Conservation (phyloP, 164 flowering plant genomes). For the Aristolochia contorta region DNA sequence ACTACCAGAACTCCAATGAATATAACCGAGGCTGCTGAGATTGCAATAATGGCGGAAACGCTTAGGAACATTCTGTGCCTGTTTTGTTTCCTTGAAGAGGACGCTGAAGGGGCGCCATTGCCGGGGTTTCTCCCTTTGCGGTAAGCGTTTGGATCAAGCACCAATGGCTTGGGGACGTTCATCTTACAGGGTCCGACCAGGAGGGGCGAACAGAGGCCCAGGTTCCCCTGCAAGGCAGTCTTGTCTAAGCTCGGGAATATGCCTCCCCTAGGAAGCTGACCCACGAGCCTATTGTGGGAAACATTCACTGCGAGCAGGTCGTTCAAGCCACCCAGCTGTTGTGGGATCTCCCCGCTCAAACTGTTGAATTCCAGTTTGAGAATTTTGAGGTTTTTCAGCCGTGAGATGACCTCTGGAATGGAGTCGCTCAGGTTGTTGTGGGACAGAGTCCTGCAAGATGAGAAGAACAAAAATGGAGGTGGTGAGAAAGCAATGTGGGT, state of each 20-base stretch:
- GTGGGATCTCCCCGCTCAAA: slow-evolving; percentile 80
- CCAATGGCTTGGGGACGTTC: slow-evolving; percentile 81
- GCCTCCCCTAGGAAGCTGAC: slow-evolving; percentile 64
- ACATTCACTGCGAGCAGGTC: slow-evolving; percentile 75
- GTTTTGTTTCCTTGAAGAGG: slow-evolving; percentile 8
- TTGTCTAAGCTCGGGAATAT: slow-evolving; percentile 62
- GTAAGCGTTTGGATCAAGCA: slow-evolving; percentile 61
- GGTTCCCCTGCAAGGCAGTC: slow-evolving; percentile 67
- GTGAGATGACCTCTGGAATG: slow-evolving; percentile 56
- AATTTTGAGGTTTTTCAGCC: slow-evolving; percentile 60
- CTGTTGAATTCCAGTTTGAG: slow-evolving; percentile 60
- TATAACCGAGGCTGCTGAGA: slow-evolving; percentile 63
- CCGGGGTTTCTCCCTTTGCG: slow-evolving; percentile 23
- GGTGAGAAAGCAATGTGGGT: background rate
- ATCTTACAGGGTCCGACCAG: slow-evolving; percentile 74
- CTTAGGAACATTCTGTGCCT: slow-evolving; percentile 56
- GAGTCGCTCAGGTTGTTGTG: slow-evolving; percentile 59
- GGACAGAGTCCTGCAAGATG: slow-evolving; percentile 72
- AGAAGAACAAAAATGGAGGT: background rate
- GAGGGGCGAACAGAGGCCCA: slow-evolving; percentile 88
- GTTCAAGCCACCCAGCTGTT: slow-evolving; percentile 47
- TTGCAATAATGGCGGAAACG: slow-evolving; percentile 71
- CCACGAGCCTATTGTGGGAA: slow-evolving; percentile 66
- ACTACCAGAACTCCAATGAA: slow-evolving; percentile 55
- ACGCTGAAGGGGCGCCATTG: slow-evolving; percentile 4